Conservation (phyloP, 495 filamentous ascomycete genomes). For the Cairneyella variabilis region DNA sequence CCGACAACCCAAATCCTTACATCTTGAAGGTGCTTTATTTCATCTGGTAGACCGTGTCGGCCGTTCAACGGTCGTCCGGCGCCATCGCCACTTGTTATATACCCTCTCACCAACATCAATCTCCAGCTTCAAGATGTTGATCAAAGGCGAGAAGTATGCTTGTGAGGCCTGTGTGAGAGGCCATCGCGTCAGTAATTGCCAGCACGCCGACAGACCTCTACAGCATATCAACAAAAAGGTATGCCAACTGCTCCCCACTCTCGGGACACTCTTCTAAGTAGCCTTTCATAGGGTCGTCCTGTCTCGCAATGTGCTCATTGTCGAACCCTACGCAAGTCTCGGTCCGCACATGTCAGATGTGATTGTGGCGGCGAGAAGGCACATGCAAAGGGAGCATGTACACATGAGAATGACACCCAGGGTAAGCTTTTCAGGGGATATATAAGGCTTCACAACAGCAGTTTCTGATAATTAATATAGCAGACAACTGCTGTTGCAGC, state of each 20-base stretch:
- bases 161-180: slow-evolving; percentile 94
- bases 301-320: slow-evolving; percentile 99
- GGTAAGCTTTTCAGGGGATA: slow-evolving; percentile 45
- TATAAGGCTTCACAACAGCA: slow-evolving; percentile 38
- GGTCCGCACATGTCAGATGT: slow-evolving; percentile 92
- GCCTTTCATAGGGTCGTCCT: slow-evolving; percentile 61
- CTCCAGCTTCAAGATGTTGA: slow-evolving; percentile 55
- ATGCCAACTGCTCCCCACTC: slow-evolving; percentile 8
- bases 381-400: slow-evolving; percentile 58
- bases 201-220: slow-evolving; percentile 86
- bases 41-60: slow-evolving; percentile 21
- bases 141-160: slow-evolving; percentile 79
- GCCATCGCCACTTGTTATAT: slow-evolving; percentile 14
- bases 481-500: slow-evolving; percentile 81
- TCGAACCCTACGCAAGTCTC: slow-evolving; percentile 93
- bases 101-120: slow-evolving; percentile 7
- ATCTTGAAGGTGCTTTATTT: slow-evolving; percentile 25
- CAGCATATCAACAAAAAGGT: slow-evolving; percentile 94
- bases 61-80: slow-evolving; percentile 19
- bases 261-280: neutral
- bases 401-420: slow-evolving; percentile 58
- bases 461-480: slow-evolving; percentile 45
- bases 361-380: slow-evolving; percentile 94
- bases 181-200: slow-evolving; percentile 91
- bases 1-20: slow-evolving; percentile 19